Base-by-base conservation (phyloP, 768 basidiomycete species). In the Leccinellum luteum region DNA sequence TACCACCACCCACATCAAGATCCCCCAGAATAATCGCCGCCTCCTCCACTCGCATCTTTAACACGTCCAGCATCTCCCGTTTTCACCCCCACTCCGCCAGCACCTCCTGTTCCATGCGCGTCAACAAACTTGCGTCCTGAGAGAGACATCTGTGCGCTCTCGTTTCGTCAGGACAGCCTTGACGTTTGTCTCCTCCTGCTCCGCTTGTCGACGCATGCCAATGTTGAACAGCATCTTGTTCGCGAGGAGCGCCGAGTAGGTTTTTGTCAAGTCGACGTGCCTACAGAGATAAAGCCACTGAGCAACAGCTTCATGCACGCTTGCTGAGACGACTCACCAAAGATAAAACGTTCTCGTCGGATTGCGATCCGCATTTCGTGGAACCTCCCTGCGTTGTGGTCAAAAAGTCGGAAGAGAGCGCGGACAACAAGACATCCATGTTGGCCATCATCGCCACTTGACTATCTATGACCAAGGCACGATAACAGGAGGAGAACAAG, bases 401-500 rank as follows among this genome's bases (percentile, higher is more conserved):
- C 55, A 98, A 69, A 32, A 85, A 87, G 66, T 95, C 87, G 3
- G 86, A 79, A 13, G 92, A 86, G 51, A 99, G 81, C 3, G 85
- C 84, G 19, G 90, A 82, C 54, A 98, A 78, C 47, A 92, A 75
- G 54, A 91, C 88, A 62, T 94, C 90, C 69, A 92, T 93, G 31
- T 88, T 80, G 2, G 92, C 83, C 79, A 98, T 89, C 90, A 99
- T 92, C 17, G 92, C 91, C 51, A 89, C 79, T 71, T 96, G 30
- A 92, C 90, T 49, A 99, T 86, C 95, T 98, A 63, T 14, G 30
- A n/a, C 27, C 17, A 14, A 13, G 32, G 1, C 31, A 31, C n/a
- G n/a, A n/a, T n/a, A n/a, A n/a, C n/a, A n/a, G n/a, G 96, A 98
- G 69, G 94, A 98, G 75, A 90, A 97, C 71, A 98, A 96, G 65